Evolutionary conservation across 73 alveolate species (phyloP).

Genomic region (Paraurostyla sp.): DNA sequence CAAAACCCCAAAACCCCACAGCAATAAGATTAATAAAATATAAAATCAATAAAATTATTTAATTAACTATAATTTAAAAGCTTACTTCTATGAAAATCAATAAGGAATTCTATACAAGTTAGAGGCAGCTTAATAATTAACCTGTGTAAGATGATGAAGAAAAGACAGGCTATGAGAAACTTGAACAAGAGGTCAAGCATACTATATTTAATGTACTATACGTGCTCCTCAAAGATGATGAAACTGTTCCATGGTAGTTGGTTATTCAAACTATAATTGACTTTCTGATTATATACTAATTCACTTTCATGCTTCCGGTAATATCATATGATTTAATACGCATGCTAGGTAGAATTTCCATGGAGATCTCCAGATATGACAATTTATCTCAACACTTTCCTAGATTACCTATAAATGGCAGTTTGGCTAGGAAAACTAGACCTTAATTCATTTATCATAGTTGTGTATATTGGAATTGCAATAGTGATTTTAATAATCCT

Average conservation of each 20-base stretch:
- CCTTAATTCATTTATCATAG: constrained; percentile 52
- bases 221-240: constrained; percentile 65
- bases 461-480: constrained; percentile 49
- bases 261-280: neutral
- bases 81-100: too few species aligned
- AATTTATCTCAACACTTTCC: constrained; percentile 18
- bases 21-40: too few species aligned
- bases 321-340: too few species aligned
- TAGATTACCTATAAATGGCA: constrained; percentile 57
- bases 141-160: too few species aligned
- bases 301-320: constrained; percentile 55
- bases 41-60: too few species aligned
- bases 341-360: constrained; percentile 45
- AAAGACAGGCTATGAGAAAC: constrained; percentile 47
- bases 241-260: neutral
- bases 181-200: constrained; percentile 36
- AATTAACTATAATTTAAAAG: too few species aligned
- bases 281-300: constrained; percentile 37
- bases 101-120: too few species aligned
- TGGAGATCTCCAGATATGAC: constrained; percentile 50
- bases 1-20: too few species aligned
- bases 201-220: constrained; percentile 53
- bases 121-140: too few species aligned
- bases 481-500: constrained; percentile 59
- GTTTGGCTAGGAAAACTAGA: constrained; percentile 61